Base-by-base conservation (phyloP, 139 green algal genomes). In the Tetraselmis striata region DNA sequence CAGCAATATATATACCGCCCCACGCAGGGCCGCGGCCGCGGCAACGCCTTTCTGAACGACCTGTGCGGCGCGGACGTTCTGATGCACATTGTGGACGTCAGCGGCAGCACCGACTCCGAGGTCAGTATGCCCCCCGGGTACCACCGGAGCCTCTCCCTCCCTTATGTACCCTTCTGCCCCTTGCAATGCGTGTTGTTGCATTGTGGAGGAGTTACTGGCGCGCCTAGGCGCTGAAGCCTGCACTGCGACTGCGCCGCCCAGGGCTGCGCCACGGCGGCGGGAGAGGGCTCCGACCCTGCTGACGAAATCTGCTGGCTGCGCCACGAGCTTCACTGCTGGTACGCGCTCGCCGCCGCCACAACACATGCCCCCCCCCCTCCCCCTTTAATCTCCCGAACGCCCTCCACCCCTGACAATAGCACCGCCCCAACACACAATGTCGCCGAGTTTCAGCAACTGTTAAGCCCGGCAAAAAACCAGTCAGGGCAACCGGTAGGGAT, bases 21-120 rank as follows among this genome's bases (percentile, higher is more conserved):
- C 58, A 18, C n/a, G n/a, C 22, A 83, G 83, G 89, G 89, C 27
- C 77, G 80, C 1, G 89, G 89, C 27, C 78, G 85, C 5, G 89
- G 89, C 77, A 93, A 93, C 74, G 84, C 86, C 26, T 93, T 93
- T 80, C 85, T 93, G 29, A 88, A 89, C 79, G 89, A 93, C 82
- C 83, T 93, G 24, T 89, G 85, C 79, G 89, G 91, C 30, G 87
- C 89, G 2, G 86, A 90, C 59, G 86, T 87, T 32, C 77, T 91
- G n/a, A 82, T 89, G 22, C 86, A 87, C 32, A 86, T 88, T 24
- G 83, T 90, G 2, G 85, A 90, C 81, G 82, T 74, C 29, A 87
- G 83, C 30, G 88, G 88, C 28, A 86, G 80, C 76, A 89, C 85
- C 1, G 88, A 89, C 85, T 85, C 59, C 2, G n/a, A 78, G 2